These are phyloP conservation scores for Penicillium mononematosum DNA, from an alignment of 495 filamentous ascomycete genomes.

Conservation along the genomic window DNA sequence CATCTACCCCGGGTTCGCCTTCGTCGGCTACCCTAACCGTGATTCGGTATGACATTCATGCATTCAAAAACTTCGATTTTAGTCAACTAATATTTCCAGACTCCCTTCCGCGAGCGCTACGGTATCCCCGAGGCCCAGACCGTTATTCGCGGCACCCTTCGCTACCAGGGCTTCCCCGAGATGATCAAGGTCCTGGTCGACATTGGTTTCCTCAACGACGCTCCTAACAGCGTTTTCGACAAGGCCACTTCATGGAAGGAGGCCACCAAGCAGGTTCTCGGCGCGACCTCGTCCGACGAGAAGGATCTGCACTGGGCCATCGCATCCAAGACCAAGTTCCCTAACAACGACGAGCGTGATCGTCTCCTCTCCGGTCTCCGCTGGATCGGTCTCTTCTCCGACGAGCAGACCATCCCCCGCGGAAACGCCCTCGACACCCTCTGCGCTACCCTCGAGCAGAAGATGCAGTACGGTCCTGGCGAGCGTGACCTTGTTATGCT, in stretches of 20 bases:
- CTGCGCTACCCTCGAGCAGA: slow-evolving; percentile 84
- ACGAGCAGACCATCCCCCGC: slow-evolving; percentile 66
- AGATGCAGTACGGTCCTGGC: slow-evolving; percentile 81
- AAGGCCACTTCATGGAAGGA: slow-evolving; percentile 72
- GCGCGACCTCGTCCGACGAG: slow-evolving; percentile 58
- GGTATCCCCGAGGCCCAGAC: slow-evolving; percentile 74
- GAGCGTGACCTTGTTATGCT: slow-evolving; percentile 88
- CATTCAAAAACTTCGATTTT: not conserved
- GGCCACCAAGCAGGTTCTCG: slow-evolving; percentile 70
- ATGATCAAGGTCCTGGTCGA: slow-evolving; percentile 85
- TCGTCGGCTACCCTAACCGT: slow-evolving; percentile 92
- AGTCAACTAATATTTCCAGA: slow-evolving; percentile 26
- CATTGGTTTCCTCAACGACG: slow-evolving; percentile 75
- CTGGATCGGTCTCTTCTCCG: slow-evolving; percentile 88
- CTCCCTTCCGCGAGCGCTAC: slow-evolving; percentile 82
- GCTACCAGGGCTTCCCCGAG: slow-evolving; percentile 85
- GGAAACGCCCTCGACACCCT: slow-evolving; percentile 86
- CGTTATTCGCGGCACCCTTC: slow-evolving; percentile 66
- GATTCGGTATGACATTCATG: slow-evolving; percentile 56
- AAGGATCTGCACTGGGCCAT: slow-evolving; percentile 71
- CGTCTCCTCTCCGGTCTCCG: slow-evolving; percentile 73
- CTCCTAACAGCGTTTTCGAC: slow-evolving; percentile 59
- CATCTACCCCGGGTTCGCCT: slow-evolving; percentile 85
- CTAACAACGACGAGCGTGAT: slow-evolving; percentile 66
- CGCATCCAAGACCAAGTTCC: slow-evolving; percentile 70